Conservation (phyloP, 495 filamentous ascomycete genomes). For the Extremus antarcticus region DNA sequence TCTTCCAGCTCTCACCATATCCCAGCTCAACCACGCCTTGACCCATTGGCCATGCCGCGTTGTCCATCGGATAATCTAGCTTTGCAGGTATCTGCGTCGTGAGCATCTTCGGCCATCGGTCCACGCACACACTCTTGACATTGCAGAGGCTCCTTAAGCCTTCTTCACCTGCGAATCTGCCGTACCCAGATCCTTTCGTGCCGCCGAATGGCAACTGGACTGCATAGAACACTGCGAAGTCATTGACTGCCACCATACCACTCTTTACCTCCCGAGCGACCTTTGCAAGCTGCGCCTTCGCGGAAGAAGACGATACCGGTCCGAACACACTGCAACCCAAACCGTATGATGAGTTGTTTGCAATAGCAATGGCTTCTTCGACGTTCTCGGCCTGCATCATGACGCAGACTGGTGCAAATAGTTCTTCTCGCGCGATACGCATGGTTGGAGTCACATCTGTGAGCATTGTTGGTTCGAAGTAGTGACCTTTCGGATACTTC, state of each 20-base stretch:
- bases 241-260: conserved; percentile 89
- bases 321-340: conserved; percentile 58
- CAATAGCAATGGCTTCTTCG: conserved; percentile 22
- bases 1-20: conserved; percentile 43
- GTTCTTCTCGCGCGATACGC: conserved; percentile 78
- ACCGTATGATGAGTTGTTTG: conserved; percentile 29
- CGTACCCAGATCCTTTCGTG: conserved; percentile 76
- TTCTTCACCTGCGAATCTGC: conserved; percentile 84
- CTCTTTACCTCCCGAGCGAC: conserved; percentile 60
- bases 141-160: conserved; percentile 78
- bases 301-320: conserved; percentile 28
- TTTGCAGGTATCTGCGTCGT: conserved; percentile 67
- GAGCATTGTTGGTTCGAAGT: conserved; percentile 82
- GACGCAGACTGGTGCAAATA: conserved; percentile 84
- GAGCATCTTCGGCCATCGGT: conserved; percentile 50
- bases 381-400: conserved; percentile 60
- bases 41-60: conserved; percentile 49
- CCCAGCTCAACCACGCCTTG: conserved; percentile 53
- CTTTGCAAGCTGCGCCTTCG: conserved; percentile 38
- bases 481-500: conserved; percentile 64
- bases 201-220: conserved; percentile 92
- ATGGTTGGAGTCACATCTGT: conserved; percentile 57
- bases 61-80: conserved; percentile 65
- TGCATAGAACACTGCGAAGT: conserved; percentile 86
- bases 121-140: conserved; percentile 71